Evolutionary conservation across 345 rosid species (phyloP), one percentile per base, ranked within the genome.

Genomic region (Streptanthus diversifolius): DNA sequence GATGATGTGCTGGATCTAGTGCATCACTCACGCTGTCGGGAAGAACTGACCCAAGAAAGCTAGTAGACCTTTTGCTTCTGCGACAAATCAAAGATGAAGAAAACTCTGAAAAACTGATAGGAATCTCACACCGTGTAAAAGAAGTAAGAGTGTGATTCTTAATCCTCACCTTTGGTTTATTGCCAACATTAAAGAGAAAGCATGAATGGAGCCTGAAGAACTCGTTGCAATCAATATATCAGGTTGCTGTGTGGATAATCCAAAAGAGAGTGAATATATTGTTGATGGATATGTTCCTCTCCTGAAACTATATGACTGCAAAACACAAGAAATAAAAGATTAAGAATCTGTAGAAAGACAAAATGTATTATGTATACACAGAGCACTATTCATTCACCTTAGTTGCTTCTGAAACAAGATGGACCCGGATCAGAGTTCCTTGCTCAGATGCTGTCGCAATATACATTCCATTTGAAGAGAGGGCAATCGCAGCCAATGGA

Each of bases 401-500:
- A 37, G 92, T 87, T 77, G 97, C 96, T 56, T 89, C 92, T 1
- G 83, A 83, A 77, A 93, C 96, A 32, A 86, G 82, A 83, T 88
- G 88, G 69, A 93, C 96, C 70, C 97, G 84, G 72, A 93, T 81
- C 64, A 88, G 72, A 59, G 98, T 93, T 70, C 98, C 98, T 68
- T 88, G 96, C 76, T 93, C 98, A 54, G 98, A 93, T 54, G 97
- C 97, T 37, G 98, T 93, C 17, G 98, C 98, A 62, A 93, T 81
- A 73, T 85, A 93, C 85, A 71, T 80, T 73, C 98, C 98, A 76
- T 86, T 87, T 29, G 88, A 79, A 70, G 97, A 88, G 67, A 93
- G 86, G 2, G 83, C 85, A 73, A 90, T 58, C 7, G 96, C 95
- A 79, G 91, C 93, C 85, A 93, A 72, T 49, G 92, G 91, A 59